Percentiles rank a stretch among this genome's conserved stretches.
These are phyloP conservation scores for Aechmea fasciata DNA, from an alignment of 176 grass and related monocot species.

Conservation along the genomic window DNA sequence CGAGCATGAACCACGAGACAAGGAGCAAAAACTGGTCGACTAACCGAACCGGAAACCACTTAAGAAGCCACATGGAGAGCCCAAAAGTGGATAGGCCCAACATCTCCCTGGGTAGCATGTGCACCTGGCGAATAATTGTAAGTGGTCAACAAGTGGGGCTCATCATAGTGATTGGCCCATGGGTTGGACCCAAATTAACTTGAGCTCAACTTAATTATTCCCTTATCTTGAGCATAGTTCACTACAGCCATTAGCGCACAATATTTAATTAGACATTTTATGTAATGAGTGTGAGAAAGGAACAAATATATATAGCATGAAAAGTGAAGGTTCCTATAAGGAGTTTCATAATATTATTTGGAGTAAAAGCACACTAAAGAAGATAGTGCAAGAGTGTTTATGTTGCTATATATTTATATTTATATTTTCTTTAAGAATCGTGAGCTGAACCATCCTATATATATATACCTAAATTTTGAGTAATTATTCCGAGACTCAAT, in stretches of 20 bases:
- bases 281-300: slow-evolving; percentile 53
- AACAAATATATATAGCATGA: slow-evolving; percentile 37
- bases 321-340: slow-evolving; percentile 56
- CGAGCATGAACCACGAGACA: slow-evolving; percentile 50
- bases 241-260: slow-evolving; percentile 16
- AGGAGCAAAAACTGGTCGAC: slow-evolving; percentile 62
- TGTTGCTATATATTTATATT: too few relatives aligned
- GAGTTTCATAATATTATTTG: slow-evolving; percentile 43
- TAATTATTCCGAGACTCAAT: too few relatives aligned
- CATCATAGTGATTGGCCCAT: slow-evolving; percentile 46
- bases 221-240: slow-evolving; percentile 48
- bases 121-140: slow-evolving; percentile 42
- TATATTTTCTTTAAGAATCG: too few relatives aligned
- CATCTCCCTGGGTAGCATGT: slow-evolving; percentile 93
- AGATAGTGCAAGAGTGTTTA: too few relatives aligned
- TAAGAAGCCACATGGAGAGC: slow-evolving; percentile 85
- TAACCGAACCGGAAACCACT: slow-evolving; percentile 62
- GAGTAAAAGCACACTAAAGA: too few relatives aligned
- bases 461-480: too few relatives aligned
- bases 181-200: slow-evolving; percentile 32
- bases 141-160: neutral
- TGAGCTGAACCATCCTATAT: too few relatives aligned
- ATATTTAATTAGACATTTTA: slow-evolving; percentile 49
- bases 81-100: slow-evolving; percentile 81
- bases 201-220: slow-evolving; percentile 49